Conservation (phyloP, 2,329 filamentous ascomycete genomes). For the Talaromyces verruculosus region DNA sequence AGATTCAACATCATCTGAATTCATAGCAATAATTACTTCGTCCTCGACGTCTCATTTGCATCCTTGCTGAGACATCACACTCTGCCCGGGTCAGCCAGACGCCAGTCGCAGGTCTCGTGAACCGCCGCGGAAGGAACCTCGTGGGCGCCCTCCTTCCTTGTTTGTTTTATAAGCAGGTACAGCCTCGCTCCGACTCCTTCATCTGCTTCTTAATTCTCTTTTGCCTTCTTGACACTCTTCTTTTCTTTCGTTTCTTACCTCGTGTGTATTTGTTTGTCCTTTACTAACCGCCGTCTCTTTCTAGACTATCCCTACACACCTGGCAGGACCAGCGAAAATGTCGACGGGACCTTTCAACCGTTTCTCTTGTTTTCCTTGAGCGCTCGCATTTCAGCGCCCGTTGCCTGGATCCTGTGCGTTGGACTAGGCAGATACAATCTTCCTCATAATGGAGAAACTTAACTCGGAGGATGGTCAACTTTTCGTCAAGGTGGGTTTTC, state of each 20-base stretch:
- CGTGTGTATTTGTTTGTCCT: not conserved
- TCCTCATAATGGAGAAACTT: conserved; percentile 48
- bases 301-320: conserved; percentile 2
- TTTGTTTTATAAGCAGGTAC: conserved; percentile 22
- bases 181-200: conserved; percentile 10
- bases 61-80: conserved; percentile 14
- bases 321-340: conserved; percentile 33
- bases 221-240: not conserved
- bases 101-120: conserved; percentile 17
- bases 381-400: conserved; percentile 37
- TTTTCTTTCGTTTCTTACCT: not conserved
- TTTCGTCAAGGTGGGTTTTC: conserved; percentile 47
- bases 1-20: conserved; percentile 22
- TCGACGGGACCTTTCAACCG: conserved; percentile 30
- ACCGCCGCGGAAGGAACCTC: conserved; percentile 14
- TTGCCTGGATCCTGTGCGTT: conserved; percentile 32
- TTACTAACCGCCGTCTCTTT: not conserved
- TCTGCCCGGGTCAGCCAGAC: conserved; percentile 1
- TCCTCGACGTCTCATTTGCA: conserved; percentile 2
- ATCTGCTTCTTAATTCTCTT: no score
- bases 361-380: conserved; percentile 35
- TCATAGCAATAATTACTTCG: not conserved
- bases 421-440: conserved; percentile 28
- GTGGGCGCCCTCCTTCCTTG: conserved; percentile 1
- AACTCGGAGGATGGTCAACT: conserved; percentile 53